Percentiles rank a stretch among this genome's conserved stretches.
Evolutionary conservation across 1,284 basidiomycete genomes (phyloP).

Genomic region (Naganishia sp.): DNA sequence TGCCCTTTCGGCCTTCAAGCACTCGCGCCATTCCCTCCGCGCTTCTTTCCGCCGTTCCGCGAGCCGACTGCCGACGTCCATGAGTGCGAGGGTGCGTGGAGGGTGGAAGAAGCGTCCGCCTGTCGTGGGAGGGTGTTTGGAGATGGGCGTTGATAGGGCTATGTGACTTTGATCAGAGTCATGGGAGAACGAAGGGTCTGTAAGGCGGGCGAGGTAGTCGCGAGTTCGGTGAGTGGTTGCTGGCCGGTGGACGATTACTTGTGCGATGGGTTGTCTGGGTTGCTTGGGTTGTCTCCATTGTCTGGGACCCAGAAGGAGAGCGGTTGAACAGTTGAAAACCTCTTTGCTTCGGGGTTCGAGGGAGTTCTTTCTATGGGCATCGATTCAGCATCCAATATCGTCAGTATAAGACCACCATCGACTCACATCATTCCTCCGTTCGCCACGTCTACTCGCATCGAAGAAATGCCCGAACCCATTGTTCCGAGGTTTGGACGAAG

Average conservation of each 20-base stretch:
- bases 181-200: background rate
- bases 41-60: conserved; percentile 19
- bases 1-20: conserved; percentile 23
- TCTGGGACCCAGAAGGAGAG: background rate
- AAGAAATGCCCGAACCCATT: background rate
- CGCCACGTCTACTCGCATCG: background rate
- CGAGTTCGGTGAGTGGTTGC: conserved; percentile 7
- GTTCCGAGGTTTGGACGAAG: background rate
- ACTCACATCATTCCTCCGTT: background rate
- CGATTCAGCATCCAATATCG: too few relatives aligned
- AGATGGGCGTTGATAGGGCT: background rate
- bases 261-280: background rate
- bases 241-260: conserved; percentile 19
- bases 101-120: conserved; percentile 13
- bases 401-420: too few relatives aligned
- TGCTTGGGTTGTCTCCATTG: background rate
- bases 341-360: background rate
- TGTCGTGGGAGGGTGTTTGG: conserved; percentile 1
- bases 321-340: background rate
- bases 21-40: conserved; percentile 12
- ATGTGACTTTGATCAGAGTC: background rate
- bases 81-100: conserved; percentile 9
- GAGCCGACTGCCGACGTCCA: conserved; percentile 22
- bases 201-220: conserved; percentile 8
- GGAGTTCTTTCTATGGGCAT: too few relatives aligned